Percentiles rank a stretch among this genome's conserved stretches.
Conservation (phyloP, 1,284 basidiomycete genomes). For the Fereydounia khargensis region DNA sequence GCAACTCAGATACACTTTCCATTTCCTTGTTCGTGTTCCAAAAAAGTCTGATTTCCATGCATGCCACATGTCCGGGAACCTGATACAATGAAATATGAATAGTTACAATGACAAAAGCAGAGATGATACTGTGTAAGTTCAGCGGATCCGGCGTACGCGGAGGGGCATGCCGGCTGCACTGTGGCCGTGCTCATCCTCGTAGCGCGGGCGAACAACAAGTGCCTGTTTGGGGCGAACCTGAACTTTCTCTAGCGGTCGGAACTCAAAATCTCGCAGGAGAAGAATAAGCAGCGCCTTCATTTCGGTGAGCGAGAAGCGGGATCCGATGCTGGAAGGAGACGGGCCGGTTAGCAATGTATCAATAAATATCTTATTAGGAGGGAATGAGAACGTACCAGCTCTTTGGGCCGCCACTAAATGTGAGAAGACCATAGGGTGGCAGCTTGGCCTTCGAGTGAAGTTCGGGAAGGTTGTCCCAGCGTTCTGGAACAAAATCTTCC, state of each 20-base stretch:
- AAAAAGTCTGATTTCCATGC: too few species aligned
- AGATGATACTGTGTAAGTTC: not conserved
- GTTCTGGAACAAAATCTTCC: slow-evolving; percentile 41
- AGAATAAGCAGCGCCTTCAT: slow-evolving; percentile 31
- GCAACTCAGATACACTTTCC: too few species aligned
- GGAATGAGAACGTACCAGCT: slow-evolving; percentile 10
- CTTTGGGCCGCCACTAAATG: slow-evolving; percentile 36
- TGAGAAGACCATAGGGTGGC: slow-evolving; percentile 25
- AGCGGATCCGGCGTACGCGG: slow-evolving; percentile 3
- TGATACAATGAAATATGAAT: too few species aligned
- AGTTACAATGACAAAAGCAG: too few species aligned
- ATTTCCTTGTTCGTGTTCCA: too few species aligned
- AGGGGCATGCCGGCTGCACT: slow-evolving; percentile 22
- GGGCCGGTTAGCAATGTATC: too few species aligned
- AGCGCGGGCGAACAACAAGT: slow-evolving; percentile 28
- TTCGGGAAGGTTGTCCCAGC: slow-evolving; percentile 38
- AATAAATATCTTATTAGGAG: not conserved
- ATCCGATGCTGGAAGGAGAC: slow-evolving; percentile 36
- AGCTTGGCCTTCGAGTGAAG: slow-evolving; percentile 19
- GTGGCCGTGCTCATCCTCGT: slow-evolving; percentile 4
- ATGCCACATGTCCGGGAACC: too few species aligned
- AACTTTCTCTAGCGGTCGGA: slow-evolving; percentile 13
- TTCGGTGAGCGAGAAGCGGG: slow-evolving; percentile 36
- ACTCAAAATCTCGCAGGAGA: slow-evolving; percentile 14
- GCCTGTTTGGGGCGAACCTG: slow-evolving; percentile 23